phyloP scores from a whole-genome alignment of 495 filamentous ascomycete genomes.

The Margaritispora aquatica region DNA sequence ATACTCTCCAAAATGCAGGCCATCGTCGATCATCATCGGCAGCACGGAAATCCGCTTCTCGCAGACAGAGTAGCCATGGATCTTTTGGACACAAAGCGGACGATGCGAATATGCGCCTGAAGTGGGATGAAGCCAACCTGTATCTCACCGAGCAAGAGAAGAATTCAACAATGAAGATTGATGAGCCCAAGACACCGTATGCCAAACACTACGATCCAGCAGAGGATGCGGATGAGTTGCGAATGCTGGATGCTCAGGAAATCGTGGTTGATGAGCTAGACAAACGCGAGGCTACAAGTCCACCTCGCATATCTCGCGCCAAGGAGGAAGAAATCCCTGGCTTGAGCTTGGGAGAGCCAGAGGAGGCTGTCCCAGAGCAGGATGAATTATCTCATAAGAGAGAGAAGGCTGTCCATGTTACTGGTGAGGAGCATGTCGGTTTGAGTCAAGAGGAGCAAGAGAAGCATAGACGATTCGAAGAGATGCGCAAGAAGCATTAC shows the following conservation, averaged over 20 bases:
- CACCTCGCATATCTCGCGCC: slow-evolving; percentile 24
- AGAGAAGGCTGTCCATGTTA: slow-evolving; percentile 62
- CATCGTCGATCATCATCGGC: slow-evolving; percentile 77
- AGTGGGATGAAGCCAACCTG: slow-evolving; percentile 97
- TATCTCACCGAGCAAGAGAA: slow-evolving; percentile 95
- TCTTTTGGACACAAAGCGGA: slow-evolving; percentile 37
- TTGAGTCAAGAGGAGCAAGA: slow-evolving; percentile 72
- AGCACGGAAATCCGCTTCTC: slow-evolving; percentile 49
- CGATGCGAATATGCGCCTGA: slow-evolving; percentile 66
- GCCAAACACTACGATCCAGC: slow-evolving; percentile 83
- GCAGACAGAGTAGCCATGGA: slow-evolving; percentile 58
- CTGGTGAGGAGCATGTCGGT: slow-evolving; percentile 47
- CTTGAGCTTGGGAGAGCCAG: slow-evolving; percentile 89
- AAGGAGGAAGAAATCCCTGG: slow-evolving; percentile 81
- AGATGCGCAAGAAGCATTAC: slow-evolving; percentile 90
- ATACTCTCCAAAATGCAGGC: slow-evolving; percentile 91
- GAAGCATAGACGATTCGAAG: slow-evolving; percentile 87
- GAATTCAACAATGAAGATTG: slow-evolving; percentile 95
- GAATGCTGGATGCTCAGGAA: slow-evolving; percentile 48
- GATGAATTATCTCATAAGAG: slow-evolving; percentile 17
- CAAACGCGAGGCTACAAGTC: slow-evolving; percentile 33
- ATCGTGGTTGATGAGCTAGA: slow-evolving; percentile 71
- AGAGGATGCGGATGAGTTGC: slow-evolving; percentile 75
- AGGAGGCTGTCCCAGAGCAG: slow-evolving; percentile 55
- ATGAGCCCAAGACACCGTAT: slow-evolving; percentile 96